Conservation (phyloP, 2,329 filamentous ascomycete species). For the Penicillium corylophilum region DNA sequence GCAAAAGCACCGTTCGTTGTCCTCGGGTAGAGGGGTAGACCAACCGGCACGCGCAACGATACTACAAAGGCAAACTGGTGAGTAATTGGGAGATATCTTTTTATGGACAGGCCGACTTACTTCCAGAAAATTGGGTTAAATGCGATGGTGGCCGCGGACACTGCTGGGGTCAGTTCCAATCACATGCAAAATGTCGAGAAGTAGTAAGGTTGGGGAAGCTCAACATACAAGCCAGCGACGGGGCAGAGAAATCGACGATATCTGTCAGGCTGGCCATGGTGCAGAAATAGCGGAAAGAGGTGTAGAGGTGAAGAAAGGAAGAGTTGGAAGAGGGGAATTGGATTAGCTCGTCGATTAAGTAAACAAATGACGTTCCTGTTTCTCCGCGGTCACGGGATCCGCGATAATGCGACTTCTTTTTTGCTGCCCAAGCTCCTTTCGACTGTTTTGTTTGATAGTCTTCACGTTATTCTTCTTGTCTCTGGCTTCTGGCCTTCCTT, state of each 20-base stretch:
- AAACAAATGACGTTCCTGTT: conserved; percentile 26
- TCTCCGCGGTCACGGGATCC: conserved; percentile 22
- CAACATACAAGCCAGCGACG: conserved; percentile 63
- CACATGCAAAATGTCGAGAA: conserved; percentile 30
- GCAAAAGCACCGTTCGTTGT: conserved; percentile 3
- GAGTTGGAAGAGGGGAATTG: conserved; percentile 6
- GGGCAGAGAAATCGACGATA: conserved; percentile 64
- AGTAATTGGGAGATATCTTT: conserved; percentile 4
- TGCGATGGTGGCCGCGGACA: conserved; percentile 75
- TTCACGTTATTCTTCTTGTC: neutral
- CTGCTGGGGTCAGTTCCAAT: conserved; percentile 48
- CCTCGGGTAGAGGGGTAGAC: conserved; percentile 21
- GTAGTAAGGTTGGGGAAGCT: conserved; percentile 4
- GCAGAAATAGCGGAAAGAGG: neutral
- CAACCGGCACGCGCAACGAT: conserved; percentile 79
- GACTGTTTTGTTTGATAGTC: neutral
- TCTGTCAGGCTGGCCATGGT: conserved; percentile 38
- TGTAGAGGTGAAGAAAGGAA: conserved; percentile 4
- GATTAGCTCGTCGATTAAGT: conserved; percentile 20
- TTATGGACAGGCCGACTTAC: conserved; percentile 56
- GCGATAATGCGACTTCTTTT: conserved; percentile 3
- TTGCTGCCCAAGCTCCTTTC: neutral
- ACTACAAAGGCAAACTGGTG: conserved; percentile 47
- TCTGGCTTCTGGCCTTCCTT: neutral
- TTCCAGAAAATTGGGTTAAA: conserved; percentile 99